A percentile compares a stretch with the other conserved stretches of the same genome.
Evolutionary conservation across 2,329 filamentous ascomycete genomes (phyloP).

Genomic region (Aspergillus sp.): DNA sequence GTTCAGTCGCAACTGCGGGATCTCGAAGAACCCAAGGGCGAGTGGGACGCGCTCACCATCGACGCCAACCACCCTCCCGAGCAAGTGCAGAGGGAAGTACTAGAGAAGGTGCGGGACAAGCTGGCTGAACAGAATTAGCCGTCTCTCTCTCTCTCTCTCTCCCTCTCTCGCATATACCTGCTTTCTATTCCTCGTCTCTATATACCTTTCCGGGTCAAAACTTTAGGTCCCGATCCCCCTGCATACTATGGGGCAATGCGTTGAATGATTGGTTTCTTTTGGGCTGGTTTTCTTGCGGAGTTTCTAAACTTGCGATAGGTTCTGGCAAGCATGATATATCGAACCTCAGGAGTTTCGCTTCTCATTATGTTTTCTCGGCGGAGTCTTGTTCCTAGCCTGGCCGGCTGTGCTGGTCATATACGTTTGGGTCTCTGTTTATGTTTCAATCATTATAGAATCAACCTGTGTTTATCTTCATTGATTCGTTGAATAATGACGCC

Average conservation of each 20-base stretch:
- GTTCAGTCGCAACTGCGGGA: constrained; percentile 87
- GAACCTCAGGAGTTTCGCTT: background rate
- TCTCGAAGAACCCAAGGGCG: constrained; percentile 81
- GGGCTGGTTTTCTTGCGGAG: background rate
- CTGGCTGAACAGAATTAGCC: constrained; percentile 46
- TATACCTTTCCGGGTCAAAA: background rate
- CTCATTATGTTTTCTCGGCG: background rate
- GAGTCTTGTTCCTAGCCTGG: background rate
- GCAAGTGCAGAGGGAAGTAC: constrained; percentile 60
- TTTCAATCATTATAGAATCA: background rate
- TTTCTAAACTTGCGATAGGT: background rate
- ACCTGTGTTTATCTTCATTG: background rate
- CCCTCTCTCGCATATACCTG: background rate
- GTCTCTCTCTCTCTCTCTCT: background rate
- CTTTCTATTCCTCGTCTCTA: background rate
- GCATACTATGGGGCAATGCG: background rate
- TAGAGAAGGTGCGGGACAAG: constrained; percentile 57
- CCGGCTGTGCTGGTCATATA: background rate
- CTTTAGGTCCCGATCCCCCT: background rate
- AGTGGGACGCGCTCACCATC: constrained; percentile 68
- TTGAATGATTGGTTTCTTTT: background rate
- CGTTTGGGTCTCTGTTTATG: background rate
- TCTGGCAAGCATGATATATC: background rate
- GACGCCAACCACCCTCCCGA: constrained; percentile 58
- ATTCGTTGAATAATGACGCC: too few species aligned